A percentile compares a stretch with the other conserved stretches of the same genome.
These are phyloP conservation scores for Chytriomyces confervae DNA, from an alignment of 192 early-diverging fungal genomes.

Conservation along the genomic window DNA sequence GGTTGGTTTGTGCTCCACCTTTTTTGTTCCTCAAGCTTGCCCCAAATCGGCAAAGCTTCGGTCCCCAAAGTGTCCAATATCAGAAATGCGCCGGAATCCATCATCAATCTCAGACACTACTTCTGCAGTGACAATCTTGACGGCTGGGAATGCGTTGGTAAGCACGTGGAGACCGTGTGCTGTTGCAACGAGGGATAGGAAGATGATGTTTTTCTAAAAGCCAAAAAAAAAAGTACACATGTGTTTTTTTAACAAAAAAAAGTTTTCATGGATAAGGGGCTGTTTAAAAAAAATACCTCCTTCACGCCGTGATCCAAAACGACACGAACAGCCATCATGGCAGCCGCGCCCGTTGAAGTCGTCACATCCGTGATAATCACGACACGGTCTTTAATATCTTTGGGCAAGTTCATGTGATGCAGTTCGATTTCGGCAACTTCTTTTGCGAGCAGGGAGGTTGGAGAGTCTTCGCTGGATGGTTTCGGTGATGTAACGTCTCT, in stretches of 20 bases:
- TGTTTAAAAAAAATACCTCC: conserved; percentile 39
- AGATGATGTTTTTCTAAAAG: conserved; percentile 73
- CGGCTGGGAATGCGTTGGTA: conserved; percentile 79
- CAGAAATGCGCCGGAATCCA: neutral
- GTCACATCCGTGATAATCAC: conserved; percentile 87
- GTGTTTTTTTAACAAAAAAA: neutral
- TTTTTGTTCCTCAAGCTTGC: neutral
- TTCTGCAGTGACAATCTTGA: conserved; percentile 80
- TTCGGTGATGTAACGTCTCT: conserved; percentile 26
- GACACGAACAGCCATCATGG: conserved; percentile 95
- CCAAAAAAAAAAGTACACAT: neutral
- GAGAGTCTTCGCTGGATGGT: conserved; percentile 31
- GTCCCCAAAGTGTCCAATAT: conserved; percentile 1
- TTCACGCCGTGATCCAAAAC: conserved; percentile 88
- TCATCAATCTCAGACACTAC: conserved; percentile 71
- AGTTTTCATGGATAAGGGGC: no score
- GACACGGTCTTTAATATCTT: conserved; percentile 60
- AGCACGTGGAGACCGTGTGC: conserved; percentile 80
- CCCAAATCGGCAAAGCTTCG: neutral
- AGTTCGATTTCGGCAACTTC: conserved; percentile 80
- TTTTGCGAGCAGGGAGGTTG: neutral
- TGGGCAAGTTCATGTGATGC: conserved; percentile 84
- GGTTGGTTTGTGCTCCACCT: no score
- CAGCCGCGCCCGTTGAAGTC: conserved; percentile 89
- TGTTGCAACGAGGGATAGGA: conserved; percentile 81